phyloP scores from a whole-genome alignment of 352 stramenopile genomes.

The Globisporangium solare region DNA sequence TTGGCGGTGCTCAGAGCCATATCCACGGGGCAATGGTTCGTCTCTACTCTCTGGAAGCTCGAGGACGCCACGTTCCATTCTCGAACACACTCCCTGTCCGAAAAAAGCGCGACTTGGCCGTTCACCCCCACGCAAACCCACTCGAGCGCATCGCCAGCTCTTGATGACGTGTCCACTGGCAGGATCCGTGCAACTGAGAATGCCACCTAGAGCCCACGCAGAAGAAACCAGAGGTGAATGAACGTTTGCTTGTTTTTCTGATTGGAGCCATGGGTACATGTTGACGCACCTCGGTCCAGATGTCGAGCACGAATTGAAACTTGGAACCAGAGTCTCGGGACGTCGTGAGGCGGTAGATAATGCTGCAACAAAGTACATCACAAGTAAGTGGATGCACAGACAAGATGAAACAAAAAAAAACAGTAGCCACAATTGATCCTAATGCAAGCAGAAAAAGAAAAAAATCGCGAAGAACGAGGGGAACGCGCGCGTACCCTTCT shows the following conservation, averaged over 20 bases:
- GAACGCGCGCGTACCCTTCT: conserved; percentile 29
- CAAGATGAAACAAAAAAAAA: too few relatives aligned
- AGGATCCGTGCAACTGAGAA: conserved; percentile 44
- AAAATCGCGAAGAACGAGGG: too few relatives aligned
- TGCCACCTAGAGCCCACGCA: conserved; percentile 12
- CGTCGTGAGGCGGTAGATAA: too few relatives aligned
- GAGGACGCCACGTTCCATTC: conserved; percentile 19
- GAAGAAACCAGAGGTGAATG: too few relatives aligned
- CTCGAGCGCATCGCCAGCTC: conserved; percentile 3
- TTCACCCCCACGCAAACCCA: conserved; percentile 38
- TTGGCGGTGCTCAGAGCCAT: conserved; percentile 11
- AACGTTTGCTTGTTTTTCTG: conserved; percentile 2
- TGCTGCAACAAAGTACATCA: too few relatives aligned
- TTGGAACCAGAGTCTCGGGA: too few relatives aligned
- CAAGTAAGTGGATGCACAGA: too few relatives aligned
- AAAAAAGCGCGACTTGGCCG: conserved; percentile 36
- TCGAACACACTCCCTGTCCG: conserved; percentile 24
- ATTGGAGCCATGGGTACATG: too few relatives aligned
- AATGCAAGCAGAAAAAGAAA: too few relatives aligned
- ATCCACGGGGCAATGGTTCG: conserved; percentile 24
- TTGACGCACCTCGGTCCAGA: too few relatives aligned
- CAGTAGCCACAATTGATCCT: neutral
- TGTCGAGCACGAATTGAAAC: too few relatives aligned
- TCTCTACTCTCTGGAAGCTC: neutral
- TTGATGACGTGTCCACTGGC: conserved; percentile 11